Evolutionary conservation across 305 asterid species (phyloP), one percentile per base, ranked within the genome.

Genomic region (Ilex paraguariensis): DNA sequence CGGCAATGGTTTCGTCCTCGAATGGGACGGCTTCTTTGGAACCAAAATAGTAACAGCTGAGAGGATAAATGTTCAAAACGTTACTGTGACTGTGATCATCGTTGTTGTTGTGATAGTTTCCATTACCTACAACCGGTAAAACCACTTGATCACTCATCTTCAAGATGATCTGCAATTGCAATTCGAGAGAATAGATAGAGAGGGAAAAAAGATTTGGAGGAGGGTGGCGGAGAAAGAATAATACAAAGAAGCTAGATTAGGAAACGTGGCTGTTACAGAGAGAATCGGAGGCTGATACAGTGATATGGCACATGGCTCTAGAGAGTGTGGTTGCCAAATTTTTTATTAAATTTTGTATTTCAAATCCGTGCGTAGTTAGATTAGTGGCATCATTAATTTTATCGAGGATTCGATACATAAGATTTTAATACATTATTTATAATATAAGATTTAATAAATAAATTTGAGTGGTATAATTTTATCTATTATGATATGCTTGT

Each of bases 1-100:
- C 94, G 54, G 77, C 66, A 48, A 73, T 44, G 2, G 90, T 81
- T 60, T 87, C 98, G 67, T 62, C 78, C 73, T 63, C 85, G 15
- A 67, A 62, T 14, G 82, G 70, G 67, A 51, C 59, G 9, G 87
- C 72, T 40, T 80, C 85, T 33, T 42, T 79, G 71, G 87, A 85
- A 65, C 95, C 97, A 78, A 92, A 92, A 71, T 83, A 92, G 86
- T 89, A 92, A 61, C 79, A 73, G 59, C 72, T 75, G 28, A 89
- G 91, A 21, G 97, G 96, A 75, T 89, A 87, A 59, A 89, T 77
- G 72, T 87, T 85, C 66, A 91, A 16, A 2, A 69, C 81, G 62
- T 57, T 48, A 33, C 70, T 54, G 62, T 59, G 17, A 48, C 44
- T 61, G 14, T 31, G 55, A 31, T 59, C 16, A 56, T 17, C 3